Evolutionary conservation across 768 basidiomycete species (phyloP).

Genomic region (Pleurotus tuoliensis): DNA sequence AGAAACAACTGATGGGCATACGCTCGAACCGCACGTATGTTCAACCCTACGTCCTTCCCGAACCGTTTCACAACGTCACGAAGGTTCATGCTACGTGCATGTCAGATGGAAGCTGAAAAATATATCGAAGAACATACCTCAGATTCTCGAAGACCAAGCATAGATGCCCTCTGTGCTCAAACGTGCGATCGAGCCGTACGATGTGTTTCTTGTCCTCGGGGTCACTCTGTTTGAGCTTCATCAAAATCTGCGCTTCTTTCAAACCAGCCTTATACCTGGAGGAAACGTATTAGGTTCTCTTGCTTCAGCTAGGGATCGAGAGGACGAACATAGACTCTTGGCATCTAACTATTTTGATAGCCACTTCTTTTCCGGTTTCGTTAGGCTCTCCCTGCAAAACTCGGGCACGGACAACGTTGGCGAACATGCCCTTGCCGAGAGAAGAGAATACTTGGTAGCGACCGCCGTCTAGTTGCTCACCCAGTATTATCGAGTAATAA

Average conservation of each 20-base stretch:
- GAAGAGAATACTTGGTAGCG: conserved; percentile 93
- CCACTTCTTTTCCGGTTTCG: conserved; percentile 67
- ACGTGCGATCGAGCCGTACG: conserved; percentile 87
- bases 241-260: conserved; percentile 88
- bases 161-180: conserved; percentile 95
- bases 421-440: conserved; percentile 99
- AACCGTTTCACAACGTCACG: conserved; percentile 97
- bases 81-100: conserved; percentile 80
- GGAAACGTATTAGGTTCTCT: neutral
- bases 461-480: conserved; percentile 89
- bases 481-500: conserved; percentile 91
- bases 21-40: conserved; percentile 96
- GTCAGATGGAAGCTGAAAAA: neutral
- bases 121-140: conserved; percentile 65
- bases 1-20: conserved; percentile 97
- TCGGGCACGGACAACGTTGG: conserved; percentile 90
- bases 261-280: conserved; percentile 89
- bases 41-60: conserved; percentile 95
- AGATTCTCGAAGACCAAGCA: conserved; percentile 95
- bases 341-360: conserved; percentile 93
- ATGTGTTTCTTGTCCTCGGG: conserved; percentile 97
- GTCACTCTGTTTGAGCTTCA: conserved; percentile 83
- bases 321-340: conserved; percentile 91
- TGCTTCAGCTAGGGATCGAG: neutral
- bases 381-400: conserved; percentile 65